phyloP scores from a whole-genome alignment of 345 rosid species.

The Corymbia maculata region DNA sequence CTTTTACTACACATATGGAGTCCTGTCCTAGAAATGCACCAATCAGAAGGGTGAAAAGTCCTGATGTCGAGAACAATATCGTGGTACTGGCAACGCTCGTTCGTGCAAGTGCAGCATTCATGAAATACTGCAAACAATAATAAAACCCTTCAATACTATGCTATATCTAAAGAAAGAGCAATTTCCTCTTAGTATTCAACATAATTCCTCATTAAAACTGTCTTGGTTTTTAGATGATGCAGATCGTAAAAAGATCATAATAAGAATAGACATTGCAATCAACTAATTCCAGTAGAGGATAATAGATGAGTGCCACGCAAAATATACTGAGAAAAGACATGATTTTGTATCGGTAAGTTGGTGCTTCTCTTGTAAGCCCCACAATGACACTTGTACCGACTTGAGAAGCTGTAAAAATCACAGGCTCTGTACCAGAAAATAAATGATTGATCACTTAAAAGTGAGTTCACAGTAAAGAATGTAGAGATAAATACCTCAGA shows the following conservation, averaged over 20 bases:
- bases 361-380: too few species aligned
- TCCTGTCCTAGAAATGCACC: conserved; percentile 39
- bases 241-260: not conserved
- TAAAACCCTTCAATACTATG: not conserved
- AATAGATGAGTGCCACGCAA: not conserved
- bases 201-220: not conserved
- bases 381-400: not conserved
- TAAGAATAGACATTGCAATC: not conserved
- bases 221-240: not conserved
- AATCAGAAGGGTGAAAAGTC: conserved; percentile 40
- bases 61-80: conserved; percentile 30
- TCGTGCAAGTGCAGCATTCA: conserved; percentile 35
- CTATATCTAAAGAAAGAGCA: not conserved
- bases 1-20: conserved; percentile 17
- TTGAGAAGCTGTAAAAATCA: not conserved
- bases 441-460: not conserved
- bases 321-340: too few species aligned
- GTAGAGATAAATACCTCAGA: conserved; percentile 19
- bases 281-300: not conserved
- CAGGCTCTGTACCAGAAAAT: not conserved
- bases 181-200: not conserved
- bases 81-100: conserved; percentile 36
- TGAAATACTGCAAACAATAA: conserved; percentile 23
- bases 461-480: not conserved
- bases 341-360: too few species aligned